These are phyloP conservation scores for Gossypium ekmanianum DNA, from an alignment of 345 rosid species.

Conservation along the genomic window DNA sequence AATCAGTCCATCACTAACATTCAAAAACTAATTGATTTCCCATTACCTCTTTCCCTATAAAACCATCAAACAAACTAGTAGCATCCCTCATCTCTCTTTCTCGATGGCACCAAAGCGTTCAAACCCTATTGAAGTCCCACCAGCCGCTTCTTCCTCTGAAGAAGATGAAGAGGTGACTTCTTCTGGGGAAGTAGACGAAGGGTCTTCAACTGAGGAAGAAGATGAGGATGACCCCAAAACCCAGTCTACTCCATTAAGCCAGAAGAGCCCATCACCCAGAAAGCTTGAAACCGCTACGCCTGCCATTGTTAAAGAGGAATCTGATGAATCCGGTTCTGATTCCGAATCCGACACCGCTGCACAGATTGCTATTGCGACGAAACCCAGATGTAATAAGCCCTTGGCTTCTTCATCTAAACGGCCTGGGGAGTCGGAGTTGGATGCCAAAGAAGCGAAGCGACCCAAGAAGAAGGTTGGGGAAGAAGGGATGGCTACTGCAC, in stretches of 20 bases:
- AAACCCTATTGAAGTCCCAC: background rate
- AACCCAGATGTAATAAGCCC: background rate
- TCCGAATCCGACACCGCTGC: background rate
- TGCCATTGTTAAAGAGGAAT: background rate
- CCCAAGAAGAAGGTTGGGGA: background rate
- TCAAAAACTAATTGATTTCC: background rate
- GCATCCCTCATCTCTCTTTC: background rate
- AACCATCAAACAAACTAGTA: background rate
- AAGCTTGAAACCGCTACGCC: background rate
- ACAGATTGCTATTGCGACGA: background rate
- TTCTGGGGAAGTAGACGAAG: background rate
- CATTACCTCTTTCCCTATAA: background rate
- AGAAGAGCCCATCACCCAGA: background rate
- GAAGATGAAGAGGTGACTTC: background rate
- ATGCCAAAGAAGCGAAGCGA: background rate
- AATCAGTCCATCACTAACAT: no score
- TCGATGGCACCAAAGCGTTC: constrained; percentile 1
- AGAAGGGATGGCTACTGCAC: background rate
- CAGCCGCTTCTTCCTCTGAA: background rate
- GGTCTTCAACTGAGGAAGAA: background rate
- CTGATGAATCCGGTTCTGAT: background rate
- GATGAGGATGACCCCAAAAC: background rate
- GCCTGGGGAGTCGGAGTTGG: background rate
- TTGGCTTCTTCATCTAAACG: background rate
- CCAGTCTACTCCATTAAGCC: background rate